Evolutionary conservation across 1,284 basidiomycete genomes (phyloP).

Genomic region (Pascua sp.): DNA sequence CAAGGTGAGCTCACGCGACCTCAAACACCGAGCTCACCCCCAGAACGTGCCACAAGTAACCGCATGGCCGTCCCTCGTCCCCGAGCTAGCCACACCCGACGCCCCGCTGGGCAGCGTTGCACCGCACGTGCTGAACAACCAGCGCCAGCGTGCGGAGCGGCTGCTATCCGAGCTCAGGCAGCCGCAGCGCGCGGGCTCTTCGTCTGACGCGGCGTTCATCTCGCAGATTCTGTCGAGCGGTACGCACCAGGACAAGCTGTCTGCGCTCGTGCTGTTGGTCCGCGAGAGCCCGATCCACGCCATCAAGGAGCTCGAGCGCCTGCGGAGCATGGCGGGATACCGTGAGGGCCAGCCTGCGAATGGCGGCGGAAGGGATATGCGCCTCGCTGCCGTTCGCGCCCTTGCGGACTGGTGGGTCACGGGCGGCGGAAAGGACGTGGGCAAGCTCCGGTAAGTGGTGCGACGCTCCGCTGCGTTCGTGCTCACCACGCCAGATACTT

Average conservation of each 20-base stretch:
- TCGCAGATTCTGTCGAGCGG: conserved; percentile 78
- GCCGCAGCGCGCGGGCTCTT: conserved; percentile 36
- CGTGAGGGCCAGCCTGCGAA: conserved; percentile 50
- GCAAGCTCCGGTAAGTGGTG: conserved; percentile 69
- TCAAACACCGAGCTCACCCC: neutral
- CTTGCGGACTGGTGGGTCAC: conserved; percentile 97
- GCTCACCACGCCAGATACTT: conserved; percentile 65
- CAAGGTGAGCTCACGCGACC: conserved; percentile 16
- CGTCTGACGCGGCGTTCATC: conserved; percentile 75
- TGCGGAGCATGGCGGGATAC: conserved; percentile 77
- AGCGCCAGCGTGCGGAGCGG: conserved; percentile 29
- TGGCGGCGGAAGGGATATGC: conserved; percentile 67
- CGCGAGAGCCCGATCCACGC: conserved; percentile 91
- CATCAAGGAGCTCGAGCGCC: conserved; percentile 69
- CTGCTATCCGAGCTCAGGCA: conserved; percentile 37
- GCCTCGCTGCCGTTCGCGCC: conserved; percentile 81
- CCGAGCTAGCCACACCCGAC: conserved; percentile 24
- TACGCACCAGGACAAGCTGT: conserved; percentile 89
- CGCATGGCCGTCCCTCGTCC: conserved; percentile 34
- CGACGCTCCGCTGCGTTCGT: neutral
- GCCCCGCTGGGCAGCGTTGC: conserved; percentile 17
- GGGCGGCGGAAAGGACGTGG: conserved; percentile 67
- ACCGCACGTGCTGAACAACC: conserved; percentile 25
- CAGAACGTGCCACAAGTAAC: conserved; percentile 34
- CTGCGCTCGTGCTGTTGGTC: conserved; percentile 84